Evolutionary conservation across 805 yeast genomes (phyloP), one percentile per base, ranked within the genome.

Genomic region (Brettanomyces sp.): DNA sequence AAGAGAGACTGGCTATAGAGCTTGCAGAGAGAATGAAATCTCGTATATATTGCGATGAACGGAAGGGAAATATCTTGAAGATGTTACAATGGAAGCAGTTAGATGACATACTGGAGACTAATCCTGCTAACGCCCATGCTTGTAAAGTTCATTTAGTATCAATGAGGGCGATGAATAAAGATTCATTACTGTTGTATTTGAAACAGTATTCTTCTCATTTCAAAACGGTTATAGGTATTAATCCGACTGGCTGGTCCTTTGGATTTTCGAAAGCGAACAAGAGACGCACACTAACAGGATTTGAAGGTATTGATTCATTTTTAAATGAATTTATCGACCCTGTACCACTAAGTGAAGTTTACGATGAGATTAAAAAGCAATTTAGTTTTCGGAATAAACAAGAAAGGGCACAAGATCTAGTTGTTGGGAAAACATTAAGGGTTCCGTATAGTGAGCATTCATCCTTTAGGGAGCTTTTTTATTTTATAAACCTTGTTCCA

Each of bases 241-340:
- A 78, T 43, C 97, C 98, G 0, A 89, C 97, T 0, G 98, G 98
- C 0, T 93, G 98, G 98, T 72, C 88, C 1, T 83, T 90, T 1
- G 49, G 55, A 18, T 56, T 49, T 38, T 51, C 49, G 2, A 46
- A 43, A 14, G 52, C 51, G 8, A 35, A 25, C 35, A 30, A 24
- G 13, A n/a, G 14, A 34, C 7, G 9, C 28, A 25, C 25, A 32
- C 33, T 25, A 14, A 4, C 25, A 24, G 9, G 47, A 42, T 33
- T 44, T 54, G 40, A 44, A 47, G 13, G 50, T 44, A 7, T 21
- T 52, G 33, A 48, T 54, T 14, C 13, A 13, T 14, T 33, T 32
- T n/a, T 47, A 54, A n/a, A 45, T 28, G 32, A 9, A 9, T 28
- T 28, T 28, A 28, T 28, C 32, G 32, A 28, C 11, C 32, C 32